These are phyloP conservation scores for Fusarium sarcochroum DNA, from an alignment of 2,329 filamentous ascomycete species.

Conservation along the genomic window DNA sequence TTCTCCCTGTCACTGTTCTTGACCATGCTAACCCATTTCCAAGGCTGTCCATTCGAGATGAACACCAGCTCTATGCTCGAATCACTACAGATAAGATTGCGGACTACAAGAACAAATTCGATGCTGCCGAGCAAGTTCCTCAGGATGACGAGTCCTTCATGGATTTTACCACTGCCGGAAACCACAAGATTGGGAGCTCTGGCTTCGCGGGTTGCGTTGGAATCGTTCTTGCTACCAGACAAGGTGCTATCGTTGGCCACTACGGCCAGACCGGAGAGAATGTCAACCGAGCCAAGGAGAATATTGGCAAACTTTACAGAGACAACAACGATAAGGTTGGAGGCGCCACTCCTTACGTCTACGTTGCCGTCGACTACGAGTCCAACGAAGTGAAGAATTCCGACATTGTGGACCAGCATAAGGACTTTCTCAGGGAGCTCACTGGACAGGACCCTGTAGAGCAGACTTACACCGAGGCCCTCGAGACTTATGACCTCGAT, in stretches of 20 bases:
- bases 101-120: not conserved
- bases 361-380: not conserved
- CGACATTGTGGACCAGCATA: constrained; percentile 1
- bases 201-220: constrained; percentile 10
- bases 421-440: not conserved
- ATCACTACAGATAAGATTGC: not conserved
- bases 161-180: not conserved
- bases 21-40: not conserved
- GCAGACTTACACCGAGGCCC: constrained; percentile 1
- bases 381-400: not conserved
- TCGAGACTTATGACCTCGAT: not conserved
- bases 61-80: not conserved
- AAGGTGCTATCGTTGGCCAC: constrained; percentile 7
- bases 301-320: not conserved
- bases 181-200: not conserved
- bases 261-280: not conserved
- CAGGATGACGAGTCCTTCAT: not conserved
- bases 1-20: no score
- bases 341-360: not conserved
- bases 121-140: not conserved
- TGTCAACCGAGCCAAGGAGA: not conserved
- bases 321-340: constrained; percentile 2
- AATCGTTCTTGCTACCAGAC: constrained; percentile 8
- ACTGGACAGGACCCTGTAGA: not conserved
- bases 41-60: constrained; percentile 7